Evolutionary conservation across 164 flowering plant species (phyloP), one percentile per base, ranked within the genome.

Genomic region (Nelumbo lutea): DNA sequence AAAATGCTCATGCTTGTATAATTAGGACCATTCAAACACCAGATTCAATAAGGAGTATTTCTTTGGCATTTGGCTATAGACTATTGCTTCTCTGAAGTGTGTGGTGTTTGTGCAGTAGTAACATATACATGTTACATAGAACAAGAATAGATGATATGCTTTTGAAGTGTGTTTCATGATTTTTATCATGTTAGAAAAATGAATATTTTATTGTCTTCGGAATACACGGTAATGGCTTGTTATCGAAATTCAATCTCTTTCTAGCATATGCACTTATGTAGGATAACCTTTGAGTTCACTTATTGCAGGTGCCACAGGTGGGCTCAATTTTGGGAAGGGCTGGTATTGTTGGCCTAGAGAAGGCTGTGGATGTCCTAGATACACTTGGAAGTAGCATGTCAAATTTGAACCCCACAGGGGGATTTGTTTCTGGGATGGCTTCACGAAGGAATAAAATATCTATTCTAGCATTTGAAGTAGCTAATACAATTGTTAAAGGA

Each of bases 401-500:
- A 10, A 78, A 72, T 68, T 69, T 80, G 59, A 80, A 77, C 47
- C 8, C 70, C 11, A 55, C 52, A 51, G 52, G 66, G 60, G 79
- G 75, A 27, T 80, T 78, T 77, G 69, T 55, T 40, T 58, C 79
- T 47, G 68, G 69, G 40, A 67, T 59, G 56, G 62, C 73, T 14
- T 62, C 73, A 9, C 73, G 75, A 71, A 78, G 81, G 58, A 75
- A 66, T 71, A 74, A 80, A 68, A 73, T 80, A 8, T 14, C 47
- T 52, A 80, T 80, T 47, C 70, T 80, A 63, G 45, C 83, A 13
- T 80, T 80, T 73, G 83, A 80, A 73, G 80, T 80, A 44, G 83
- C 83, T 38, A 80, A 80, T 62, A 80, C 83, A 9, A 70, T 80
- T 51, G 80, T 78, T 1, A 80, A 80, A 67, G 81, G 81, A 56